These are phyloP conservation scores for Chlamydomonas incerta DNA, from an alignment of 139 green algal genomes.

Conservation along the genomic window DNA sequence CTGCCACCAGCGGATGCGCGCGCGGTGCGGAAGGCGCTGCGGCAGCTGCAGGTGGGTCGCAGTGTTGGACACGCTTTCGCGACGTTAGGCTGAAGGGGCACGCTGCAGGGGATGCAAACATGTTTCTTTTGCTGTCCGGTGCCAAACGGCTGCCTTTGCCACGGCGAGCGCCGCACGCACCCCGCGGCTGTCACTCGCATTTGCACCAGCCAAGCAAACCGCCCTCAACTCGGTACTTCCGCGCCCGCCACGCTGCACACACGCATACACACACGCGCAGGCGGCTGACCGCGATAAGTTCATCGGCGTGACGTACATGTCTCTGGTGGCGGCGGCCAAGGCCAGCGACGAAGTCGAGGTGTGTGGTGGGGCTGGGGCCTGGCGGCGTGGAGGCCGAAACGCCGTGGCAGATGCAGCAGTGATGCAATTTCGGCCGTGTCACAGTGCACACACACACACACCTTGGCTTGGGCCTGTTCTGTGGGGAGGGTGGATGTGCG, in stretches of 20 bases:
- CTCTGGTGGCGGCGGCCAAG: not conserved
- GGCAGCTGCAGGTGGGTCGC: slow-evolving; percentile 21
- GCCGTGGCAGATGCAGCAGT: too few species aligned
- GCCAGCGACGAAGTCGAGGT: slow-evolving; percentile 26
- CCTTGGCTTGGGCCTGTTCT: too few species aligned
- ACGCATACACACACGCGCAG: not conserved
- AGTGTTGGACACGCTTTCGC: too few species aligned
- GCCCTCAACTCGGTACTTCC: not conserved
- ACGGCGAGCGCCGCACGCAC: not conserved
- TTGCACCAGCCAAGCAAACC: too few species aligned
- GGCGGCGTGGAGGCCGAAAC: too few species aligned
- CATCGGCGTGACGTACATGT: slow-evolving; percentile 20
- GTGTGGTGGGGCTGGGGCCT: not conserved
- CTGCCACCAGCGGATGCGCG: not conserved
- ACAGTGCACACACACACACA: too few species aligned
- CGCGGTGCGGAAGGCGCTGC: slow-evolving; percentile 23
- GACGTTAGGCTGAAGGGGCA: too few species aligned
- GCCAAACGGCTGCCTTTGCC: too few species aligned
- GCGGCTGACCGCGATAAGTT: not conserved
- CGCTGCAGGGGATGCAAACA: not conserved
- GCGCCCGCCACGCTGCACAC: too few species aligned
- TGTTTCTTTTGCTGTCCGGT: not conserved
- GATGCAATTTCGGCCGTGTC: too few species aligned
- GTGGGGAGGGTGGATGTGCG: too few species aligned
- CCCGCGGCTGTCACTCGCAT: not conserved